phyloP scores from a whole-genome alignment of 192 early-diverging fungal genomes.

The Coemansia sp. region DNA sequence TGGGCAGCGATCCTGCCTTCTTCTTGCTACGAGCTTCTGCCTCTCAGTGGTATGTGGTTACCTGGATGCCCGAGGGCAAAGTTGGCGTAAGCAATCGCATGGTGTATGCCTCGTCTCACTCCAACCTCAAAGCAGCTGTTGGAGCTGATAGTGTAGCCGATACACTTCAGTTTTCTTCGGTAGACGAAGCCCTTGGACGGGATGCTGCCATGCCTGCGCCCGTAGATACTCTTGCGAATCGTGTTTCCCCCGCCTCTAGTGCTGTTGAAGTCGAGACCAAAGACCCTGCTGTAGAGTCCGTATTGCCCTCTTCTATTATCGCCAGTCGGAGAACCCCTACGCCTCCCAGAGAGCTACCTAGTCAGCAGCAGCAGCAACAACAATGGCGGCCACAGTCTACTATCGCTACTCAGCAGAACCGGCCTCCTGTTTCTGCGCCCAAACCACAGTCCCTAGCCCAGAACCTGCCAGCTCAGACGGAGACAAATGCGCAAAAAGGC shows the following conservation, averaged over 20 bases:
- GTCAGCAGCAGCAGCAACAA: conserved; percentile 3
- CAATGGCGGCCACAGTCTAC: not conserved
- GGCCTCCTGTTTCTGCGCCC: conserved; percentile 26
- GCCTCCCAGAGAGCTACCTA: not conserved
- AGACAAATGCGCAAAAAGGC: conserved; percentile 8
- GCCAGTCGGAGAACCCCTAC: not conserved
- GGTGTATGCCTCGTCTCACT: conserved; percentile 54
- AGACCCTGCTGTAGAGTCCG: not conserved
- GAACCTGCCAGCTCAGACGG: not conserved
- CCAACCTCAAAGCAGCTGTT: conserved; percentile 45
- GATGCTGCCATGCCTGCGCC: not conserved
- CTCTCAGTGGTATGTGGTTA: conserved; percentile 48
- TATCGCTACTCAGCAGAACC: not conserved
- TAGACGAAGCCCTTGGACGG: conserved; percentile 44
- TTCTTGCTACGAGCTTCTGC: conserved; percentile 38
- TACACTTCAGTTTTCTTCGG: conserved; percentile 38
- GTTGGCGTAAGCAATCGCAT: conserved; percentile 51
- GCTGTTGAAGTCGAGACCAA: not conserved
- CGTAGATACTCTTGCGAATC: not conserved
- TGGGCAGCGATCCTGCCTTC: conserved; percentile 33
- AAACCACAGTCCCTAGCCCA: conserved; percentile 26
- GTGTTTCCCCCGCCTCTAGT: not conserved
- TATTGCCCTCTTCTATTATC: not conserved
- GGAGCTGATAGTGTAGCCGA: conserved; percentile 32
- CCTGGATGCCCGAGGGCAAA: conserved; percentile 55